Base-by-base conservation (phyloP, 345 rosid species). In the Hibiscus syriacus region DNA sequence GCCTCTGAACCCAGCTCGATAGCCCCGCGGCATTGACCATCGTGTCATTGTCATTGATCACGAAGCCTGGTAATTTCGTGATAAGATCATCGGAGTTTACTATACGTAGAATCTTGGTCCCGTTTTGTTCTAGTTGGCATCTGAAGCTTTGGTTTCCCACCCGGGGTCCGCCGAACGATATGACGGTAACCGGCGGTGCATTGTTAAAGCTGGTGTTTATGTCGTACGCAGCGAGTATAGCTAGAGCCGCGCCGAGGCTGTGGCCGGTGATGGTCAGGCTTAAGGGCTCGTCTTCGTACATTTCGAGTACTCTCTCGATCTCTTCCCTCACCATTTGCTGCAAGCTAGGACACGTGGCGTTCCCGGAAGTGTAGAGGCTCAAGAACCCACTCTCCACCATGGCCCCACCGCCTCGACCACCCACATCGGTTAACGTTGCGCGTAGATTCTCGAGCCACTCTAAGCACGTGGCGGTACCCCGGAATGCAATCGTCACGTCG, bases 391-490 rank as follows among this genome's bases (percentile, higher is more conserved):
- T 90, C 77, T 92, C 93, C 20, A 88, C 97, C 98, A 92, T 92
- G 41, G 96, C 85, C 56, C 41, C 81, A 9, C 58, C 59, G 19
- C 55, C 55, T 20, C 69, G 64, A 38, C 59, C 22, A 14, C 85
- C 84, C 20, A 89, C 70, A 25, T 38, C 76, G 7, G 92, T 77
- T 23, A 93, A 81, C 29, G 85, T 82, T 60, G 96, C 96, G 2
- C 98, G 88, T 14, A 93, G 75, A 66, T 93, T 93, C 67, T 93
- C 98, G 6, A 89, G 81, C 98, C 98, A 93, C 55, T 93, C 98
- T 5, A 93, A 80, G 75, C 92, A 82, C 41, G 98, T 93, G 63
- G 87, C 91, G 16, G 98, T 93, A 48, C 98, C 98, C 14, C 97
- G 75, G 34, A 56, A 81, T 0, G 98, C 84, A 61, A 93, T 88